These are phyloP conservation scores for Haplosporangium sp. DNA, from an alignment of 371 early-diverging fungal genomes.

Conservation along the genomic window DNA sequence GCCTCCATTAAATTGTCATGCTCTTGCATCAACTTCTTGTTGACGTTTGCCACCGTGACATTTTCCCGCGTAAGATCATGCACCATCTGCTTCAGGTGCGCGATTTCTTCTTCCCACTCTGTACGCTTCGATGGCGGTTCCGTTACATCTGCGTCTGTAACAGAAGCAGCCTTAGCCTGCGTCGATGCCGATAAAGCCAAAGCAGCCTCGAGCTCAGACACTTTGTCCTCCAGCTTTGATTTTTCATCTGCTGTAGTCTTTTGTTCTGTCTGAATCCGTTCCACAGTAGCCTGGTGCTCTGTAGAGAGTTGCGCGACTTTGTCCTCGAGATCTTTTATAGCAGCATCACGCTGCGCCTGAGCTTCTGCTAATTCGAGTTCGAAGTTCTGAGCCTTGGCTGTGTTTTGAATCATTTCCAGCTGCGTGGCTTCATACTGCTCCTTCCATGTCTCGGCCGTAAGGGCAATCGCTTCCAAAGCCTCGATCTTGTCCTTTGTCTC, in stretches of 20 bases:
- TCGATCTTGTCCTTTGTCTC: constrained; percentile 24
- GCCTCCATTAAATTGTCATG: constrained; percentile 66
- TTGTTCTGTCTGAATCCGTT: constrained; percentile 38
- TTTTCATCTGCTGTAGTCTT: constrained; percentile 50
- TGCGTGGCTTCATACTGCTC: constrained; percentile 42
- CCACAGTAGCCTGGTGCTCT: constrained; percentile 18
- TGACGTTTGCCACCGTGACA: constrained; percentile 55
- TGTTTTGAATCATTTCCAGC: constrained; percentile 34
- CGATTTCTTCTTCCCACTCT: constrained; percentile 41
- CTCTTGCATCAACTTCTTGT: constrained; percentile 64
- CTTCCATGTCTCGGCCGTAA: constrained; percentile 31
- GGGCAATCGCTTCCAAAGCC: constrained; percentile 18
- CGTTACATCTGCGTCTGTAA: constrained; percentile 9
- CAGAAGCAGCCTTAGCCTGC: constrained; percentile 21
- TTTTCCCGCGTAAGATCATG: constrained; percentile 56
- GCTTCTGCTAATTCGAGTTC: constrained; percentile 14
- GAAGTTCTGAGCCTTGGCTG: constrained; percentile 16
- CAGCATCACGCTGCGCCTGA: constrained; percentile 12
- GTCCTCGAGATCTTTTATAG: constrained; percentile 18
- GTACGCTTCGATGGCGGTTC: constrained; percentile 16
- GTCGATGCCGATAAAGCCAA: constrained; percentile 34
- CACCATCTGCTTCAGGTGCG: constrained; percentile 37
- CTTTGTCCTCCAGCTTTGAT: constrained; percentile 48
- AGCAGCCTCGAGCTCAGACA: constrained; percentile 53
- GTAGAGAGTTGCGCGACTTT: constrained; percentile 4